Evolutionary conservation across 176 grass and related monocot genomes (phyloP).

Genomic region (Aegilops sharonensis): DNA sequence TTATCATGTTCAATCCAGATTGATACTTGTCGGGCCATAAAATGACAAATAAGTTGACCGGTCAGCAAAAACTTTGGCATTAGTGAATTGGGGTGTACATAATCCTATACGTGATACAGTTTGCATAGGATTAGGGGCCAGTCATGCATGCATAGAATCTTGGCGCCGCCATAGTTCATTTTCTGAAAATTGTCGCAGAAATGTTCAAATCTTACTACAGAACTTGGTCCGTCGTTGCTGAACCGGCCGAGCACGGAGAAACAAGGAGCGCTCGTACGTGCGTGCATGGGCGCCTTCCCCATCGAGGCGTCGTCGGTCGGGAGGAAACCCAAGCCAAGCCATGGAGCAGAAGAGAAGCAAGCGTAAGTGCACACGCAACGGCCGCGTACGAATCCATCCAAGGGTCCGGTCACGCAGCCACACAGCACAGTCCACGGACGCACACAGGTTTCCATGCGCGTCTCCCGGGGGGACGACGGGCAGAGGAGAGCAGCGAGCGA

Average conservation of each 20-base stretch:
- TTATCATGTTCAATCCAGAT: background rate
- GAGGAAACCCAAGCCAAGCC: background rate
- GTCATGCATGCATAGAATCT: too few relatives aligned
- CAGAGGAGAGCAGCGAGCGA: background rate
- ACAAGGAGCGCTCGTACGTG: background rate
- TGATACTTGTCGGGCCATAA: background rate
- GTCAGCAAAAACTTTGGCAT: too few relatives aligned
- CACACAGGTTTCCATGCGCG: conserved; percentile 5
- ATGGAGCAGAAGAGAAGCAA: background rate
- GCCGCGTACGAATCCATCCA: background rate
- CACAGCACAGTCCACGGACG: background rate
- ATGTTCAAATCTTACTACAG: too few relatives aligned
- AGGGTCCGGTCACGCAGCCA: background rate
- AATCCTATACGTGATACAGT: too few relatives aligned
- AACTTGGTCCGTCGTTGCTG: too few relatives aligned
- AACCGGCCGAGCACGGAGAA: background rate
- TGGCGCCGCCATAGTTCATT: too few relatives aligned
- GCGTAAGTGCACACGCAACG: conserved; percentile 35
- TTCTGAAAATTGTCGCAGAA: too few relatives aligned
- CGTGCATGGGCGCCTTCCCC: background rate
- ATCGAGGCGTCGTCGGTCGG: background rate
- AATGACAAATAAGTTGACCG: background rate
- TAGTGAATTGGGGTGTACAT: too few relatives aligned
- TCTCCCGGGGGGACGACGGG: conserved; percentile 26
- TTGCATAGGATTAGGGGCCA: too few relatives aligned